A percentile compares a stretch with the other conserved stretches of the same genome.
phyloP scores from a whole-genome alignment of 805 yeast genomes.

The Ogataea salicorniae region DNA sequence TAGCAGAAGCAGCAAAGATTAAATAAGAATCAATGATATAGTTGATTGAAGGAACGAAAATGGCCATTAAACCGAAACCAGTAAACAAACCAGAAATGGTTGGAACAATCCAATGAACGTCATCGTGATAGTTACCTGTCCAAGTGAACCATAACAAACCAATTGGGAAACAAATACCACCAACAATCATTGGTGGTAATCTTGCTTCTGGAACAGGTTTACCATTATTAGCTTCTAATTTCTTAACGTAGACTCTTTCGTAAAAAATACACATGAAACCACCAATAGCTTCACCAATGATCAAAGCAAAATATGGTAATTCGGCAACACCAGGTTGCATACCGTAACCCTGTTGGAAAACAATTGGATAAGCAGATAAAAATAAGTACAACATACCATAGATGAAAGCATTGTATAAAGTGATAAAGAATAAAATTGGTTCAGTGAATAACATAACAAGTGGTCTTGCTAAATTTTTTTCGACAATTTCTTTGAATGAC shows the following conservation, averaged over 20 bases:
- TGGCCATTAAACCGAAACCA: conserved; percentile 63
- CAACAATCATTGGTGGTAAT: conserved; percentile 68
- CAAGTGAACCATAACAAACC: conserved; percentile 87
- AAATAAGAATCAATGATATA: conserved; percentile 71
- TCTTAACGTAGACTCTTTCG: conserved; percentile 49
- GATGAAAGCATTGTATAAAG: conserved; percentile 70
- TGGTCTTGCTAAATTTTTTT: conserved; percentile 65
- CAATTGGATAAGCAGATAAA: conserved; percentile 70
- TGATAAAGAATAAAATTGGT: conserved; percentile 64
- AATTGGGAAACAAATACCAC: conserved; percentile 64
- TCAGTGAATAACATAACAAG: conserved; percentile 59
- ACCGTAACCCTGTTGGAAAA: conserved; percentile 58
- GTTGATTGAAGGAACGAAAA: conserved; percentile 65
- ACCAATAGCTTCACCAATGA: conserved; percentile 63
- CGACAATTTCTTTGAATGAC: conserved; percentile 51
- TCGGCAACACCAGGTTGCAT: conserved; percentile 62
- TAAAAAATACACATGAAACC: conserved; percentile 45
- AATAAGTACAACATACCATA: conserved; percentile 75
- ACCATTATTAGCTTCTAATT: conserved; percentile 49
- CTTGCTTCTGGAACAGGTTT: conserved; percentile 75
- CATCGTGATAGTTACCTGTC: conserved; percentile 71
- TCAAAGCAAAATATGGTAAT: conserved; percentile 75
- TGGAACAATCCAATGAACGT: conserved; percentile 81
- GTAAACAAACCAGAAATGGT: conserved; percentile 57
- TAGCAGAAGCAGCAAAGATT: conserved; percentile 65